Evolutionary conservation across 2,329 filamentous ascomycete genomes (phyloP).

Genomic region (Parastagonospora nodorum): DNA sequence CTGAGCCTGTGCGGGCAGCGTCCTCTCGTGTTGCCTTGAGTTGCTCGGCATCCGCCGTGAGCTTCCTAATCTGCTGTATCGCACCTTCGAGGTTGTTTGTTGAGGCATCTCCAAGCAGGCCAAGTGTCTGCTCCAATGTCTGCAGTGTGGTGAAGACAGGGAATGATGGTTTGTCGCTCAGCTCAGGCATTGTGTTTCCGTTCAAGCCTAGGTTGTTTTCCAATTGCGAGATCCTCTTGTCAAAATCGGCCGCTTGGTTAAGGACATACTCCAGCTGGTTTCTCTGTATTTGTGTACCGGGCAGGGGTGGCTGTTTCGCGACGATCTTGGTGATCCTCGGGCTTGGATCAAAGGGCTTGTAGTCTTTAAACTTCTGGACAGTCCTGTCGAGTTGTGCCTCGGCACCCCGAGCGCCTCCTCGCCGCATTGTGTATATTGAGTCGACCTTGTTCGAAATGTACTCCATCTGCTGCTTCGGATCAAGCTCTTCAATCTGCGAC

Average conservation of each 20-base stretch:
- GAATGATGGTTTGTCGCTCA: conserved; percentile 53
- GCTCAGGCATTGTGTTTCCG: conserved; percentile 68
- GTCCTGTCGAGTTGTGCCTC: conserved; percentile 44
- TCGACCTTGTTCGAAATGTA: conserved; percentile 72
- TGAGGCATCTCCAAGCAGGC: conserved; percentile 73
- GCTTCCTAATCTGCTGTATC: conserved; percentile 69
- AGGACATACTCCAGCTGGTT: conserved; percentile 63
- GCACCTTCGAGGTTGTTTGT: conserved; percentile 75
- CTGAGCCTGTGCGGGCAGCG: conserved; percentile 19
- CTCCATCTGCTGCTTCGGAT: conserved; percentile 65
- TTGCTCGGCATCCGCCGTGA: conserved; percentile 74
- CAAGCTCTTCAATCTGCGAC: conserved; percentile 44
- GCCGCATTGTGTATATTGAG: conserved; percentile 58
- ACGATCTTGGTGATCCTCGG: conserved; percentile 33
- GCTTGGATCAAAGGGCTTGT: conserved; percentile 35
- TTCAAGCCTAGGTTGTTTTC: conserved; percentile 83
- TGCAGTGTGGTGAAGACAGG: conserved; percentile 85
- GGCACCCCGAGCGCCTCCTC: conserved; percentile 42
- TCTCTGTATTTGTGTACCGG: conserved; percentile 39
- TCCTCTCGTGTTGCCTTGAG: conserved; percentile 60
- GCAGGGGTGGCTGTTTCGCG: conserved; percentile 36
- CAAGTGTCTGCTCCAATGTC: conserved; percentile 78
- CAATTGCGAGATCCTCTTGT: conserved; percentile 75
- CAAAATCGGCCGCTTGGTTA: conserved; percentile 84
- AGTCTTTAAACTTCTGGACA: conserved; percentile 42